Evolutionary conservation across 2,329 filamentous ascomycete genomes (phyloP), one percentile per base, ranked within the genome.

Genomic region (Myriosclerotinia curreyana): DNA sequence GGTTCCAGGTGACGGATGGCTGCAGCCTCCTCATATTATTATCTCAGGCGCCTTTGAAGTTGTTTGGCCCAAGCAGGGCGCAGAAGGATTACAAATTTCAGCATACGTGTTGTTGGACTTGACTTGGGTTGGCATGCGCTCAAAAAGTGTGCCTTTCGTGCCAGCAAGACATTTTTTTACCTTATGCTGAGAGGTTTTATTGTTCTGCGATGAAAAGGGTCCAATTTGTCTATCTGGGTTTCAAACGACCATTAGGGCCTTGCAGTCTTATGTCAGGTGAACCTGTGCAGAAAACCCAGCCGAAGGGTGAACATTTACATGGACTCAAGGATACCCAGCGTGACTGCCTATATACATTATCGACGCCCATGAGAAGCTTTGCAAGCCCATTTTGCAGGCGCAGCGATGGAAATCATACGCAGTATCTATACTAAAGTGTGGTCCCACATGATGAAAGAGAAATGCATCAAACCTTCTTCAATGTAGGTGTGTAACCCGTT

Each of bases 201-300:
- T 22, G 12, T 44, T 14, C 11, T 46, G 20, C 12, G 40, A 56
- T 22, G 25, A 25, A n/a, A 22, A 44, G n/a, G 6, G 46, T 34
- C 6, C 17, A 55, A 44, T 15, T 55, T 28, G 38, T 15, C 54
- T 34, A 34, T 31, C 20, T 15, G 17, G 40, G 20, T 28, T 22
- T 55, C 15, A 31, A n/a, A 44, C 22, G 31, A 31, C 15, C 1
- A 55, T 11, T n/a, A n/a, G 17, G 15, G 4, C 14, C 11, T 20
- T 46, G 40, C 17, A 44, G 25, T 44, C 40, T 56, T 44, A 34
- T 34, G 53, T 56, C 25, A 46, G 54, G 54, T 34, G 40, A 56
- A 46, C 40, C 9, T 11, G 7, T 44, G 25, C 40, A 31, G 15
- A 44, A 55, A 44, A 56, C 25, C 54, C 25, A 56, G 53, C 40